Percentiles rank a stretch among this genome's conserved stretches.
phyloP scores from a whole-genome alignment of 2,329 filamentous ascomycete genomes.

The Penicillium verrucosum region DNA sequence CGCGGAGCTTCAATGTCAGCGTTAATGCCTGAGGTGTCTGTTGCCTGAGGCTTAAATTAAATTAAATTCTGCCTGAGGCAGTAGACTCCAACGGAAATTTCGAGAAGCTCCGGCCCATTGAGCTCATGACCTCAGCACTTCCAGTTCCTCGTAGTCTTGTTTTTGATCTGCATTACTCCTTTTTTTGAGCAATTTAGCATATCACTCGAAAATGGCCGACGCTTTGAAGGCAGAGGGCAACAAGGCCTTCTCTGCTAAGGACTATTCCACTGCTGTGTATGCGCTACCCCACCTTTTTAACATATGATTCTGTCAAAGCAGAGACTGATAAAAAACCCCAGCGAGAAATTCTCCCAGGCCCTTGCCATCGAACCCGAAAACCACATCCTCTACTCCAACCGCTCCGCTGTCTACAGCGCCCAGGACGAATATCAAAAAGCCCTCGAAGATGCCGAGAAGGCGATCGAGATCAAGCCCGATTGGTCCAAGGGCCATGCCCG shows the following conservation, averaged over 20 bases:
- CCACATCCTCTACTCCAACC: slow-evolving; percentile 97
- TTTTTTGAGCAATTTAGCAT: slow-evolving; percentile 1
- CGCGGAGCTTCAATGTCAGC: slow-evolving; percentile 4
- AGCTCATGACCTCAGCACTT: slow-evolving; percentile 22
- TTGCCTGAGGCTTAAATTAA: slow-evolving; percentile 1
- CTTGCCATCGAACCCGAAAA: slow-evolving; percentile 84
- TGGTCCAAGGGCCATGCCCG: slow-evolving; percentile 97
- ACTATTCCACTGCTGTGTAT: slow-evolving; percentile 93
- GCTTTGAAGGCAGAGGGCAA: slow-evolving; percentile 97
- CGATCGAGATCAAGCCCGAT: slow-evolving; percentile 90
- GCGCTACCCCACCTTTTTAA: slow-evolving; percentile 42
- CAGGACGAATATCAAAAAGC: slow-evolving; percentile 84
- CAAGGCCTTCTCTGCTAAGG: slow-evolving; percentile 96
- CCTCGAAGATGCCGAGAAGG: slow-evolving; percentile 86
- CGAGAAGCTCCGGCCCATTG: slow-evolving; percentile 38
- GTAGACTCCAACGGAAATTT: slow-evolving; percentile 39
- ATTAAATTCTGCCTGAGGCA: slow-evolving; percentile 24
- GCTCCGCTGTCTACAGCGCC: slow-evolving; percentile 82
- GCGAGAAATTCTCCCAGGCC: slow-evolving; percentile 90
- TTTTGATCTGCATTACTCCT: slow-evolving; percentile 1
- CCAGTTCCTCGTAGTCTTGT: slow-evolving; percentile 8
- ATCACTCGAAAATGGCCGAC: slow-evolving; percentile 56
- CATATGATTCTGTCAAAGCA: slow-evolving; percentile 3
- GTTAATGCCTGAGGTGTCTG: slow-evolving; percentile 4
- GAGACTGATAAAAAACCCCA: slow-evolving; percentile 39